Conservation (phyloP, 2,329 filamentous ascomycete genomes). For the Chrysosporium queenslandicum region DNA sequence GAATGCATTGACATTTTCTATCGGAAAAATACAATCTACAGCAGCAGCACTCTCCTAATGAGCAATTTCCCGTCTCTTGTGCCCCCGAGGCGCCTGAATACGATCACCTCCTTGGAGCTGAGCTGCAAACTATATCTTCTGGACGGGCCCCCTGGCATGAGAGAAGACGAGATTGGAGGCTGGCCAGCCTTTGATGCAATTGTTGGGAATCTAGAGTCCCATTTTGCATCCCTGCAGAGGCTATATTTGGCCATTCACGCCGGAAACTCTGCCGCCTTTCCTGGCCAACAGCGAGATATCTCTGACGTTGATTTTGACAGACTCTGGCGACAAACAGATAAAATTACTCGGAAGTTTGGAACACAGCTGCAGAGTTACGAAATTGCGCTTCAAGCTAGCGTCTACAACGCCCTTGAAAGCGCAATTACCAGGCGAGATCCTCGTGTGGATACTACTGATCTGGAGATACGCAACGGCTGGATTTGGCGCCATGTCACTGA, state of each 20-base stretch:
- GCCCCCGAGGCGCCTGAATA: neutral
- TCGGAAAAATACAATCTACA: conserved; percentile 19
- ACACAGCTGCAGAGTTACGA: neutral
- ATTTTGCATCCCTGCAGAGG: neutral
- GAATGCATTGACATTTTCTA: conserved; percentile 27
- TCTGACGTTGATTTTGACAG: conserved; percentile 4
- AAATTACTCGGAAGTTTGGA: conserved; percentile 2
- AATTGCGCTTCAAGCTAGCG: conserved; percentile 2
- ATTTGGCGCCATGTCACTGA: conserved; percentile 1
- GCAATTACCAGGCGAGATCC: neutral
- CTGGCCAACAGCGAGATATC: neutral
- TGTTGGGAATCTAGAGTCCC: neutral
- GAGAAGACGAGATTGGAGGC: neutral
- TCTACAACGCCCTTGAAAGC: conserved; percentile 1
- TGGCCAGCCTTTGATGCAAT: conserved; percentile 6
- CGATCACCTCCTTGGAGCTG: conserved; percentile 4
- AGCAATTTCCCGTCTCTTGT: conserved; percentile 5
- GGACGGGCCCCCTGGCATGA: conserved; percentile 1
- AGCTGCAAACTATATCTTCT: conserved; percentile 3
- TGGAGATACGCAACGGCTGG: neutral
- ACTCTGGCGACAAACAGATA: conserved; percentile 2
- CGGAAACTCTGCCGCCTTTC: conserved; percentile 4
- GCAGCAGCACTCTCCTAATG: conserved; percentile 7
- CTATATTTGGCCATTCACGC: conserved; percentile 4
- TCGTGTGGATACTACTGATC: neutral